Conservation (phyloP, 495 filamentous ascomycete genomes). For the Hypomontagnella submonticulosa region DNA sequence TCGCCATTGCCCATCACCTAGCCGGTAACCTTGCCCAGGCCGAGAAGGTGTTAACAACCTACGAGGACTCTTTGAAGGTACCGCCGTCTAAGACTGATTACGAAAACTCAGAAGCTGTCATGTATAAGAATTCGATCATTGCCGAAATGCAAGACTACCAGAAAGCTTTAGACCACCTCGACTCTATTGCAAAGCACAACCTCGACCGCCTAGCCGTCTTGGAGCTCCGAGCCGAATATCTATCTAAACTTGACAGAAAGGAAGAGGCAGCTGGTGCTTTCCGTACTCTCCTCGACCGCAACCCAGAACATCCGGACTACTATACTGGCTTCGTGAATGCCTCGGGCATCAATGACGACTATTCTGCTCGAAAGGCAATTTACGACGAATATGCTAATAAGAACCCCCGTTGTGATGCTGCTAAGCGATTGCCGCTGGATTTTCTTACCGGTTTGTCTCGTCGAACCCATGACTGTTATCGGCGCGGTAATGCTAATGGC, state of each 20-base stretch:
- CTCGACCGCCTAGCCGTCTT: conserved; percentile 89
- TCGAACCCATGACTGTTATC: not conserved
- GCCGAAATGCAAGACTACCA: conserved; percentile 83
- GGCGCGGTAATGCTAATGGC: conserved; percentile 22
- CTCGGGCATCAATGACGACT: conserved; percentile 72
- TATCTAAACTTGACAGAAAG: conserved; percentile 78
- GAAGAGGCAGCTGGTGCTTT: conserved; percentile 88
- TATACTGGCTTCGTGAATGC: conserved; percentile 79
- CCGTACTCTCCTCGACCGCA: conserved; percentile 80
- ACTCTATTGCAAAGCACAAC: conserved; percentile 76
- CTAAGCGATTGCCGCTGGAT: conserved; percentile 86
- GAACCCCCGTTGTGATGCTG: conserved; percentile 83
- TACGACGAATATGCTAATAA: conserved; percentile 87
- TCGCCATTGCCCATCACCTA: conserved; percentile 93
- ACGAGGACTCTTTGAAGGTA: conserved; percentile 88
- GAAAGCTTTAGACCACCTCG: conserved; percentile 86
- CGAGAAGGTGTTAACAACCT: conserved; percentile 89
- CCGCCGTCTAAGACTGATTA: conserved; percentile 77
- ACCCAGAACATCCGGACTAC: conserved; percentile 86
- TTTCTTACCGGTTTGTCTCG: conserved; percentile 76
- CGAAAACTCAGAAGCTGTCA: conserved; percentile 92
- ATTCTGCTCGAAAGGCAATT: conserved; percentile 69
- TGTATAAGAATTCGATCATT: conserved; percentile 97
- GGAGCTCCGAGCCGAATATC: conserved; percentile 88
- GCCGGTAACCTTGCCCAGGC: conserved; percentile 84